Evolutionary conservation across 495 filamentous ascomycete genomes (phyloP), one percentile per base, ranked within the genome.

Genomic region (Tetracladium setigerum): DNA sequence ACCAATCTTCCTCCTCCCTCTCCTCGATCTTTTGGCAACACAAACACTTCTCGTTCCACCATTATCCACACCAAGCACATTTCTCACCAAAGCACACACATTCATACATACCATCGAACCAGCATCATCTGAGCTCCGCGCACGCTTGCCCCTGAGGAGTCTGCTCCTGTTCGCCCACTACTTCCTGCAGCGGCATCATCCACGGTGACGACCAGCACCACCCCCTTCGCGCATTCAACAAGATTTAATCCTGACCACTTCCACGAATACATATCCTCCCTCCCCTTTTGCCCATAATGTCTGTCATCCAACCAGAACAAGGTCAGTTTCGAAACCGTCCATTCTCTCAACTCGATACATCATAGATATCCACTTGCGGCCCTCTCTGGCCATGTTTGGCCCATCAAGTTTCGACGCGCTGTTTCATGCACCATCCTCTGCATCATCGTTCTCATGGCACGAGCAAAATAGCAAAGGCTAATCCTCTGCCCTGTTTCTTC

Each of bases 301-400:
- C 57, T 14, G 31, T 55, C 46, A 30, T 34, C 54, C 57, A 60
- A 54, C 54, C 57, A 52, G 56, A 37, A n/a, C 39, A 38, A 49
- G 51, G 54, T 56, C 34, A 60, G 54, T 55, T 35, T 38, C 39
- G 39, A 41, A 27, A 27, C 22, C 22, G 7, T 27, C 22, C 22
- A 27, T 27, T 27, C 22, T 27, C 22, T 27, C 22, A 27, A 27
- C 22, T 27, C 22, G 22, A 27, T 27, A 27, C 22, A 27, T 27
- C 22, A 27, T 27, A 27, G 22, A 27, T 27, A 27, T 27, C 22
- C 22, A 27, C 22, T 27, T 27, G 22, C 22, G 22, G 22, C 7
- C 22, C 22, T 27, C 22, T 3, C 22, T 50, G 49, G 22, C 27
- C 12, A 31, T 41, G 41, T 16, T 38, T 36, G 44, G 36, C 49